These are phyloP conservation scores for Fonsecaea erecta DNA, from an alignment of 2,329 filamentous ascomycete genomes.

Conservation along the genomic window DNA sequence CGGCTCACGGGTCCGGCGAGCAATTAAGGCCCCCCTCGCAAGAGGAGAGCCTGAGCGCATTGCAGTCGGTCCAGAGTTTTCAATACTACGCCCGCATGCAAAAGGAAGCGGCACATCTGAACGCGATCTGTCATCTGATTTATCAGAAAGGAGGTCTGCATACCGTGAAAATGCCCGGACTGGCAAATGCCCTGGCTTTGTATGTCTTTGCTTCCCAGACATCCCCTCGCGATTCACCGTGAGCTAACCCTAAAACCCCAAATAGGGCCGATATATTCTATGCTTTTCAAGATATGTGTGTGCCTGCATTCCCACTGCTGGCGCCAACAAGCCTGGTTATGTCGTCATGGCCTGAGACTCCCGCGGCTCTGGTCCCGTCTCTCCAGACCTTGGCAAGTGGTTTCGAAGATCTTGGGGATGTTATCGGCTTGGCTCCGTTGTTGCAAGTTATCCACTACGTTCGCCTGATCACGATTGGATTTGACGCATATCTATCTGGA, in stretches of 20 bases:
- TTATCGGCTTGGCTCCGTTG: neutral
- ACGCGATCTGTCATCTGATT: slow-evolving; percentile 19
- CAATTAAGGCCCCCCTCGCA: slow-evolving; percentile 11
- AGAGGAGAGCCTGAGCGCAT: slow-evolving; percentile 10
- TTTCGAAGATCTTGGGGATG: neutral
- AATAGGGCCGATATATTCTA: slow-evolving; percentile 20
- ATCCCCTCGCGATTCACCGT: neutral
- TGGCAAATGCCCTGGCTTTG: slow-evolving; percentile 23
- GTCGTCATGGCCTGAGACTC: slow-evolving; percentile 10
- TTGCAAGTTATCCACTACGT: slow-evolving; percentile 2
- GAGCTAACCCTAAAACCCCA: neutral
- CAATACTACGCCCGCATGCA: slow-evolving; percentile 23
- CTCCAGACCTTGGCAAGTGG: slow-evolving; percentile 1
- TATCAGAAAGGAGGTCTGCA: slow-evolving; percentile 25
- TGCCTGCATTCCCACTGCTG: slow-evolving; percentile 18
- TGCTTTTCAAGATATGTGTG: slow-evolving; percentile 10
- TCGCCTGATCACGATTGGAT: slow-evolving; percentile 20
- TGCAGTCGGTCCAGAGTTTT: slow-evolving; percentile 21
- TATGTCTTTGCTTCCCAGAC: slow-evolving; percentile 8
- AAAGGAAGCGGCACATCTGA: slow-evolving; percentile 23
- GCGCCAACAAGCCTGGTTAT: slow-evolving; percentile 18
- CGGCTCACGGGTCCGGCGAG: slow-evolving; percentile 22
- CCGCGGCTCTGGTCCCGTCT: neutral
- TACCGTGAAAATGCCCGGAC: slow-evolving; percentile 20
- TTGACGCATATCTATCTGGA: slow-evolving; percentile 4